Base-by-base conservation (phyloP, 2,329 filamentous ascomycete species). In the Aspergillus sp. region DNA sequence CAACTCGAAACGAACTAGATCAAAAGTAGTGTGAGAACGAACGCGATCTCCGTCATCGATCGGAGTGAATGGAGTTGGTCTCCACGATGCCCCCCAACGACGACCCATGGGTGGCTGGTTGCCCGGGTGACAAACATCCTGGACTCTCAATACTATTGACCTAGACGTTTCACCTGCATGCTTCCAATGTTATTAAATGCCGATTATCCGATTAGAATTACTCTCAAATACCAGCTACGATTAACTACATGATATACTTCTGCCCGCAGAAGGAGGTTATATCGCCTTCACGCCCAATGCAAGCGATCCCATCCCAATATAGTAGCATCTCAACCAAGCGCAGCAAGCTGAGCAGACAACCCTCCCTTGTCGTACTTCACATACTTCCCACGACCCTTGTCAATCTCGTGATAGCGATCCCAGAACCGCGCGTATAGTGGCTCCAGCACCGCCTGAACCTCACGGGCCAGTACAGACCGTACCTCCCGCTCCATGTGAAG, bases 331-430 rank as follows among this genome's bases (percentile, higher is more conserved):
- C 17, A 42, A 20, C 40, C 40, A 60, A 81, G 67, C 46, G 73
- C 69, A 20, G 79, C 75, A 64, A 87, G 67, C 54, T 81, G 74
- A 19, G 83, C 82, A 44, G 88, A 84, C 64, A 99, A 86, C 45
- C 85, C 83, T 38, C 80, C 79, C 78, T 96, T 96, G 76, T 96
- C 92, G 70, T 96, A 97, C 76, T 95, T 96, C 70, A 95, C 91
- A 73, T 97, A 95, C 73, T 99, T 99, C 61, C 93, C 93, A 75
- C 92, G 95, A 54, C 94, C 94, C 77, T 96, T 96, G 74, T 97
- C 93, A 59, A 97, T 86, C 73, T 97, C 94, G 69, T 96, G 92
- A 69, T 99, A 99, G 24, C 93, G 83, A 73, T 97, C 94, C 85
- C 90, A 97, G 74, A 99, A 99, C 43, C 94, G 83, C 56, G 88